Evolutionary conservation across 2,329 filamentous ascomycete genomes (phyloP).

Genomic region (Hirsutella minnesotensis): DNA sequence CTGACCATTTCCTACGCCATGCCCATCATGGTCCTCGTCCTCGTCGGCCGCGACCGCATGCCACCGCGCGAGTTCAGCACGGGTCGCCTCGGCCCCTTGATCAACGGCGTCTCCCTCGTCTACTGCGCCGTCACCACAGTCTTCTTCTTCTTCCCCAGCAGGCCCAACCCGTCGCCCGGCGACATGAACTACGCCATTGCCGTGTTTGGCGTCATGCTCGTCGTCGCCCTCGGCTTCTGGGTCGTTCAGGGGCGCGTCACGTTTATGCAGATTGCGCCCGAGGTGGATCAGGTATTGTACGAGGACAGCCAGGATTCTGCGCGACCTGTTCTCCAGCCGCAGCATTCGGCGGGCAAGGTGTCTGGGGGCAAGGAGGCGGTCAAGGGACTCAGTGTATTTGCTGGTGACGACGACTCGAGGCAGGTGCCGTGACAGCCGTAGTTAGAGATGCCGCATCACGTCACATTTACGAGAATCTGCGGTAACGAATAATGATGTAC

Average conservation of each 20-base stretch:
- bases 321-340: too few relatives aligned
- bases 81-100: conserved; percentile 28
- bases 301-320: conserved; percentile 3
- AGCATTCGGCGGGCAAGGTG: too few relatives aligned
- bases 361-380: too few relatives aligned
- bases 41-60: conserved; percentile 39
- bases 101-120: conserved; percentile 36
- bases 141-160: conserved; percentile 41
- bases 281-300: conserved; percentile 7
- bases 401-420: too few relatives aligned
- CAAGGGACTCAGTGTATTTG: too few relatives aligned
- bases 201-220: conserved; percentile 42
- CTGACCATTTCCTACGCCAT: conserved; percentile 37
- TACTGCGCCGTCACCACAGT: conserved; percentile 40
- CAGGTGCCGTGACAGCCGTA: too few relatives aligned
- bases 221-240: conserved; percentile 38
- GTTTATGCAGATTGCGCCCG: conserved; percentile 10
- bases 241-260: conserved; percentile 29
- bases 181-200: conserved; percentile 48
- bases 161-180: conserved; percentile 28
- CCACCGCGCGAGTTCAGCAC: conserved; percentile 32
- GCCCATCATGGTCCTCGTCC: conserved; percentile 35
- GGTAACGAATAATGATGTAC: too few relatives aligned
- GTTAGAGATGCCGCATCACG: too few relatives aligned
- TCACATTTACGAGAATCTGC: too few relatives aligned